These are phyloP conservation scores for Paraurostyla sp. DNA, from an alignment of 73 alveolate species.

Conservation along the genomic window DNA sequence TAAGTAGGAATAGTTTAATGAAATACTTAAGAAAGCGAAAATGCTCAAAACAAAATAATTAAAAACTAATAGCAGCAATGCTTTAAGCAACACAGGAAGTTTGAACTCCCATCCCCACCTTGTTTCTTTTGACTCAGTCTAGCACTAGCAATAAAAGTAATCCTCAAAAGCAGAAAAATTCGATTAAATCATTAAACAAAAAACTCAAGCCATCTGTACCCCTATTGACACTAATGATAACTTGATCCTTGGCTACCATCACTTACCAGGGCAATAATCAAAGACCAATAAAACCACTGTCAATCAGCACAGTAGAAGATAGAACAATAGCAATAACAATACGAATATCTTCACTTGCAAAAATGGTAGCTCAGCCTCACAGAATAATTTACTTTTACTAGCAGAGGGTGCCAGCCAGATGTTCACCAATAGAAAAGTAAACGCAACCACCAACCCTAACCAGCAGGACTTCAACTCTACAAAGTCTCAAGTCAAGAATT, in stretches of 20 bases:
- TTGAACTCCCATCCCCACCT: too few relatives aligned
- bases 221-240: constrained; percentile 34
- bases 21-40: neutral
- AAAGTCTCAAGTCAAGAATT: too few relatives aligned
- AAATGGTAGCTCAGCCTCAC: neutral
- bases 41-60: neutral
- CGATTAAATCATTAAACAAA: too few relatives aligned
- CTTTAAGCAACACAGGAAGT: too few relatives aligned
- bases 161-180: too few relatives aligned
- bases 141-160: neutral
- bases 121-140: neutral
- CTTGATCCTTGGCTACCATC: neutral
- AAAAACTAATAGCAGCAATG: too few relatives aligned
- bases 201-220: constrained; percentile 21
- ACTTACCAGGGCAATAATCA: neutral
- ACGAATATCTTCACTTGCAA: neutral
- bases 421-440: neutral
- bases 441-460: neutral
- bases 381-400: neutral
- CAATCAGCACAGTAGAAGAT: constrained; percentile 2
- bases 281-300: constrained; percentile 38
- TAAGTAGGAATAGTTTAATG: neutral
- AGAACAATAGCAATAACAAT: neutral
- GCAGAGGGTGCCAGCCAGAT: neutral
- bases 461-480: too few relatives aligned